A percentile compares a stretch with the other conserved stretches of the same genome.
Conservation (phyloP, 164 flowering plant genomes). For the Piper betle region DNA sequence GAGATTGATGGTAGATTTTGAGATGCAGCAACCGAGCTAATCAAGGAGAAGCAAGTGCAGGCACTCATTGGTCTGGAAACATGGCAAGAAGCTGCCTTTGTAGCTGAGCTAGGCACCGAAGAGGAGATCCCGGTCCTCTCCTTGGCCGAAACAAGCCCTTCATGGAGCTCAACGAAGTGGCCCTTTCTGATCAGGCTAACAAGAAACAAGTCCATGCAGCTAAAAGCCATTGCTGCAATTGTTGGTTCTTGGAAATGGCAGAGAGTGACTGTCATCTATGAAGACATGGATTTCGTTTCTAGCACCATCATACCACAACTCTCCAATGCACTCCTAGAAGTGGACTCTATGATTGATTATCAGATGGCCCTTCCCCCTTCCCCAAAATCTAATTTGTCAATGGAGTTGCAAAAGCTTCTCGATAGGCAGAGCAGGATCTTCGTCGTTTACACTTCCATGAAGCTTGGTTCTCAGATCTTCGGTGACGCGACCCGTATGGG, state of each 20-base stretch:
- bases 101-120: conserved; percentile 25
- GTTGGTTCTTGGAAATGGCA: conserved; percentile 8
- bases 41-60: conserved; percentile 5
- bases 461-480: neutral
- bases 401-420: conserved; percentile 1
- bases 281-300: conserved; percentile 9
- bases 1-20: neutral
- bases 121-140: conserved; percentile 16
- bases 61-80: conserved; percentile 2
- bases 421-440: conserved; percentile 6
- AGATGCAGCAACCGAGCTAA: conserved; percentile 1
- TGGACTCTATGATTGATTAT: conserved; percentile 1
- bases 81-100: conserved; percentile 37
- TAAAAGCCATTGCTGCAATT: conserved; percentile 11
- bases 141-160: conserved; percentile 6
- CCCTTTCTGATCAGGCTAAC: conserved; percentile 9
- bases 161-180: conserved; percentile 1
- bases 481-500: conserved; percentile 3
- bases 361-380: conserved; percentile 1
- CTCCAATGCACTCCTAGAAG: conserved; percentile 6
- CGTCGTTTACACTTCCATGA: conserved; percentile 3
- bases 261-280: conserved; percentile 7
- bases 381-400: neutral
- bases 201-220: conserved; percentile 6
- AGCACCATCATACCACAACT: neutral